Percentiles rank a stretch among this genome's conserved stretches.
Evolutionary conservation across 2,329 filamentous ascomycete species (phyloP).

Genomic region (Curvularia sp.): DNA sequence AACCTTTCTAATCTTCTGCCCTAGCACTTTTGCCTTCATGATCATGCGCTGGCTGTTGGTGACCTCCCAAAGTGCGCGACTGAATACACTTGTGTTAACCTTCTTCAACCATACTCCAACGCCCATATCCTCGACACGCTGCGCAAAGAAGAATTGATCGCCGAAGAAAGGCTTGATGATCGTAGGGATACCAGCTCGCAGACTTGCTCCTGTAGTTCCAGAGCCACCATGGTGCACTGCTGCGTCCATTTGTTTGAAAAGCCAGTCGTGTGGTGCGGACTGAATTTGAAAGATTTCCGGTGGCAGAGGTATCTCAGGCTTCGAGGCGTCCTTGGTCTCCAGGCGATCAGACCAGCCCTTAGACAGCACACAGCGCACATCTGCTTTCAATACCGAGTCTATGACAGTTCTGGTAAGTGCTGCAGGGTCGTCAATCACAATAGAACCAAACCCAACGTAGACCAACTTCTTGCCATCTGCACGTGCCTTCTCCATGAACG

Average conservation of each 20-base stretch:
- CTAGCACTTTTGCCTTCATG: slow-evolving; percentile 78
- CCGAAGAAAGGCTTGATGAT: slow-evolving; percentile 98
- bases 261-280: slow-evolving; percentile 93
- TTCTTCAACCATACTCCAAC: slow-evolving; percentile 90
- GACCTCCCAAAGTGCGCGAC: slow-evolving; percentile 86
- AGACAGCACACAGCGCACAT: slow-evolving; percentile 91
- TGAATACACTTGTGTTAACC: slow-evolving; percentile 85
- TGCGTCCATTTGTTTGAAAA: slow-evolving; percentile 92
- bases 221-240: slow-evolving; percentile 94
- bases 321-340: slow-evolving; percentile 62
- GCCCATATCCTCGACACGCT: slow-evolving; percentile 87
- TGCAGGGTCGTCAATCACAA: slow-evolving; percentile 87
- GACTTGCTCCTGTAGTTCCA: slow-evolving; percentile 90
- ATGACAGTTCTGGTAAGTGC: slow-evolving; percentile 93
- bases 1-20: slow-evolving; percentile 86
- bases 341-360: slow-evolving; percentile 96
- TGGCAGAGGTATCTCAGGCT: slow-evolving; percentile 73
- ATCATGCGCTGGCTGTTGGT: slow-evolving; percentile 93
- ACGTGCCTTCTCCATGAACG: slow-evolving; percentile 84
- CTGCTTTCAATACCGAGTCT: slow-evolving; percentile 86
- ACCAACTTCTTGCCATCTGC: slow-evolving; percentile 88
- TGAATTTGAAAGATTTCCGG: slow-evolving; percentile 87
- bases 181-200: slow-evolving; percentile 89
- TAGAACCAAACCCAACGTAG: slow-evolving; percentile 96
- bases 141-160: slow-evolving; percentile 96